Base-by-base conservation (phyloP, 306 rosid genomes). In the Vigna trinervia region DNA sequence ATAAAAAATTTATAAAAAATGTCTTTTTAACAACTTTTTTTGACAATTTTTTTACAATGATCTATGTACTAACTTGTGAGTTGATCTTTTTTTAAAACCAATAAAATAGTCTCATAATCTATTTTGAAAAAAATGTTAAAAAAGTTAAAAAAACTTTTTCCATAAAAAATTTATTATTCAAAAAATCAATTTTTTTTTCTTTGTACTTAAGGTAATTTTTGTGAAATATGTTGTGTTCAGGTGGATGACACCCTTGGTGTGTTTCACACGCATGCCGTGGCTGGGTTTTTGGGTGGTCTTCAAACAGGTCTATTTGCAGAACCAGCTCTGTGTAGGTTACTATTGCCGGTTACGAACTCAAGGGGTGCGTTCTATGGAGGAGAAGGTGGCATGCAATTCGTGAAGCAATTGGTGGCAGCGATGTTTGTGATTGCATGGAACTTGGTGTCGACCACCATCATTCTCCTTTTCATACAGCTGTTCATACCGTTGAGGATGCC, bases 181-280 rank as follows among this genome's bases (percentile, higher is more conserved):
- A 17, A 17, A 17, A 17, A 17, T 17, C 19, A 17, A 17, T 17
- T 22, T 22, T 22, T 22, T 22, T 22, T 22, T 22, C 23, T 22
- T 22, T 22, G 28, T 26, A 26, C 28, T 26, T 2, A 23, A 3
- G 3, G 3, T 26, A 26, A 26, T 26, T 26, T 26, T 26, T 26
- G 5, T 30, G 58, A 5, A 8, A 63, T 13, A 11, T 38, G 43
- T 70, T 8, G 4, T 58, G 52, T 34, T 48, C 57, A 92, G 97
- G 98, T 86, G 36, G 99, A 95, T 76, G 99, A 95, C 84, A 85
- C 99, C 67, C 88, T 95, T 0, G 99, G 94, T 0, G 99, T 90
- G 53, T 95, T 95, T 77, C 97, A 95, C 88, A 95, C 99, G 17
- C 99, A 95, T 57, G 99, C 97, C 0, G 99, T 95, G 78, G 97